phyloP scores from a whole-genome alignment of 371 early-diverging fungal genomes.

The Coemansia sp. region DNA sequence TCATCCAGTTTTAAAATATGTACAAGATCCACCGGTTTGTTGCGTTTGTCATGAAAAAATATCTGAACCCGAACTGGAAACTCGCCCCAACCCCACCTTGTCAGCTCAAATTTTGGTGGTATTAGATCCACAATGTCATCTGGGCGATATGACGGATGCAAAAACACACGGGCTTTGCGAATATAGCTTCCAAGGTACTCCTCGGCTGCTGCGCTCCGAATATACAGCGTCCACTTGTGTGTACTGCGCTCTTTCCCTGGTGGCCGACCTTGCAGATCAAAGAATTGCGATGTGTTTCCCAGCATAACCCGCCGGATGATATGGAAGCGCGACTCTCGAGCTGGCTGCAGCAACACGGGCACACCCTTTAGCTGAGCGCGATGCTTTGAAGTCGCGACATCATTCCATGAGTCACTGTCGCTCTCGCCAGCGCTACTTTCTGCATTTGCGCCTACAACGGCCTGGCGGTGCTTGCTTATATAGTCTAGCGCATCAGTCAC shows the following conservation, averaged over 20 bases:
- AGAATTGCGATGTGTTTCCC: constrained; percentile 78
- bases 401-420: constrained; percentile 9
- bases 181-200: constrained; percentile 63
- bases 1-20: constrained; percentile 72
- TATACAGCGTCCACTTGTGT: constrained; percentile 91
- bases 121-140: constrained; percentile 79
- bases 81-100: constrained; percentile 92
- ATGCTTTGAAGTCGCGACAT: constrained; percentile 11
- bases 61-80: constrained; percentile 83
- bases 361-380: constrained; percentile 3
- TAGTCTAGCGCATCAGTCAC: constrained; percentile 27
- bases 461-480: constrained; percentile 15
- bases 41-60: constrained; percentile 72
- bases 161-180: constrained; percentile 74
- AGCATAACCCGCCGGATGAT: constrained; percentile 74
- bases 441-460: constrained; percentile 7
- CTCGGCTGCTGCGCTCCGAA: constrained; percentile 58
- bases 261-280: constrained; percentile 60
- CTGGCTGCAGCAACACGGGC: constrained; percentile 32
- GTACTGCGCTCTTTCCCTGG: constrained; percentile 61
- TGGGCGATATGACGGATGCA: constrained; percentile 89
- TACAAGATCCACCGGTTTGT: constrained; percentile 82
- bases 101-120: constrained; percentile 77
- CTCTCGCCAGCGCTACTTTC: constrained; percentile 30
- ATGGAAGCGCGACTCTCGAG: constrained; percentile 79